Evolutionary conservation across 768 basidiomycete genomes (phyloP), one percentile per base, ranked within the genome.

Genomic region (Favolaschia claudopus): DNA sequence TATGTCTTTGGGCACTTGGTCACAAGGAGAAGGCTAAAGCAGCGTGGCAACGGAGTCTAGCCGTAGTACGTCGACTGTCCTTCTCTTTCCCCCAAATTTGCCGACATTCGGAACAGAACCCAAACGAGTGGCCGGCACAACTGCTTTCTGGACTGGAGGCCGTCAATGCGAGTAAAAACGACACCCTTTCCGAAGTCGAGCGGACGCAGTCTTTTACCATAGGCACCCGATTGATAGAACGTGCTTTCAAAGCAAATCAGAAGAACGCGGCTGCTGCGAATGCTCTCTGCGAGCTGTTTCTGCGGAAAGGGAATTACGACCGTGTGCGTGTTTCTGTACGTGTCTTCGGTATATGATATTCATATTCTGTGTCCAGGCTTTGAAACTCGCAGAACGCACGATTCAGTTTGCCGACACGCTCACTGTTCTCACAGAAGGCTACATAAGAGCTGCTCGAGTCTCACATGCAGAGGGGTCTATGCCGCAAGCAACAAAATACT

Each of bases 331-430:
- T 34, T 19, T 44, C 34, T 59, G n/a, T n/a, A n/a, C 45, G 48
- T 48, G 22, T 38, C 1, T 19, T 38, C 25, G 12, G 28, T 5
- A 5, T 45, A 32, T 24, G 8, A 14, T 37, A 44, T 24, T 43
- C 50, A 61, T 46, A 56, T 39, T 49, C 19, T 20, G 51, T 19
- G 27, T 40, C 1, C 53, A 95, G 88, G 93, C 95, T 0, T 72
- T 96, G 39, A 99, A 99, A 78, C 79, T 99, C 19, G 95, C 95
- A 22, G 97, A 99, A 68, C 85, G 95, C 48, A 91, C 95, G 0
- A 88, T 99, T 36, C 95, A 98, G 70, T 97, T 92, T 68, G 91
- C 96, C 0, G 96, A 99, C 67, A 94, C 92, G 0, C 79, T 93
- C 29, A 82, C 92, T 0, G 78, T 96, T 15, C 81, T 96, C 27